Conservation (phyloP, 352 stramenopile genomes). For the Phytophthora multivora region DNA sequence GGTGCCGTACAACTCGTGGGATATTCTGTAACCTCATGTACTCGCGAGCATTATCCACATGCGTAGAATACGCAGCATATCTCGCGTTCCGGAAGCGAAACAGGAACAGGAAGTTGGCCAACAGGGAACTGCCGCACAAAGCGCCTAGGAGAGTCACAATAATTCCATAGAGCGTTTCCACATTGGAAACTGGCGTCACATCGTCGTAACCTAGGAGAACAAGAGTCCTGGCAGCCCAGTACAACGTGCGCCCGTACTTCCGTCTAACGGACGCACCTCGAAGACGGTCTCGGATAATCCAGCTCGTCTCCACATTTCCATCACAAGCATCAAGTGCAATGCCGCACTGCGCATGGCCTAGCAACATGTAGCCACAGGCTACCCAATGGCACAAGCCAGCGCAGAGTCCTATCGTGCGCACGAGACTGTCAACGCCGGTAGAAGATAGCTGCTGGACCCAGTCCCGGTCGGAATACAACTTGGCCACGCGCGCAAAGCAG, state of each 20-base stretch:
- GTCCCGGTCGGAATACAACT: conserved; percentile 47
- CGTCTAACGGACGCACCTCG: conserved; percentile 39
- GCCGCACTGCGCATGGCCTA: conserved; percentile 64
- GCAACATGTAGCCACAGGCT: conserved; percentile 70
- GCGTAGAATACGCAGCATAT: conserved; percentile 52
- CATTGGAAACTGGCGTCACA: conserved; percentile 58
- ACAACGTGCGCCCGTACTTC: conserved; percentile 62
- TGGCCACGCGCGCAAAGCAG: conserved; percentile 46
- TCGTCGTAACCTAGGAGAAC: conserved; percentile 71
- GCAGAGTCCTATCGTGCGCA: conserved; percentile 40
- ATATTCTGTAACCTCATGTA: conserved; percentile 78
- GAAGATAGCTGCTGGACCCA: conserved; percentile 58
- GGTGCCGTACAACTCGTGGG: conserved; percentile 43
- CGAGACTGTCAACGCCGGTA: conserved; percentile 56
- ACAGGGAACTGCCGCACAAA: conserved; percentile 54
- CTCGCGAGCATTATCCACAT: conserved; percentile 73
- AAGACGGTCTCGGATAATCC: conserved; percentile 64
- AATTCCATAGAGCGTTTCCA: conserved; percentile 60
- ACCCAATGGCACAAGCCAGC: conserved; percentile 50
- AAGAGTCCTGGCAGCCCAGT: conserved; percentile 62
- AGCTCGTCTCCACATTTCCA: conserved; percentile 46
- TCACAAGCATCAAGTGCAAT: conserved; percentile 51
- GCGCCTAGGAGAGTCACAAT: conserved; percentile 49
- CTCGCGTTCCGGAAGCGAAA: conserved; percentile 63
- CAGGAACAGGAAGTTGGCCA: conserved; percentile 75